Conservation (phyloP, 2,329 filamentous ascomycete species). For the Monosporascus sp. region DNA sequence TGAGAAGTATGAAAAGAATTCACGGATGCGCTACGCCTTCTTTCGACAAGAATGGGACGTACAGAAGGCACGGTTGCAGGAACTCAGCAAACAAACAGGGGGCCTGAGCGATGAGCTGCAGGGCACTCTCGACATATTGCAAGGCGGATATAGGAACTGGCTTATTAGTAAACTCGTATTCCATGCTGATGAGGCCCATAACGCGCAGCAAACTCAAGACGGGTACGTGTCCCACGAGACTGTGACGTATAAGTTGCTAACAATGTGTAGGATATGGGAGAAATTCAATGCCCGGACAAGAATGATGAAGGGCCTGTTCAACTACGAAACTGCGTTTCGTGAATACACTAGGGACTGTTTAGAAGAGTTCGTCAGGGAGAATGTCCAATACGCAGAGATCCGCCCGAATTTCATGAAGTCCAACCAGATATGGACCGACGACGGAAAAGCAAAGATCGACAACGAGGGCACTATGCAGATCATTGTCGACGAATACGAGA, state of each 20-base stretch:
- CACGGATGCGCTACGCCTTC: constrained; percentile 23
- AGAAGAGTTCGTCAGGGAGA: constrained; percentile 49
- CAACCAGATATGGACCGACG: constrained; percentile 46
- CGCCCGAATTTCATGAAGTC: constrained; percentile 53
- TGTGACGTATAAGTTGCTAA: constrained; percentile 5
- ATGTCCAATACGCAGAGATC: constrained; percentile 57
- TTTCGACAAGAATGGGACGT: constrained; percentile 18
- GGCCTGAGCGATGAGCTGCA: background rate
- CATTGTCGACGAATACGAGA: constrained; percentile 42
- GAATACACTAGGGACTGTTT: constrained; percentile 51
- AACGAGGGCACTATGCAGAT: constrained; percentile 48
- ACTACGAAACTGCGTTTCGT: constrained; percentile 51
- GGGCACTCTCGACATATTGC: background rate
- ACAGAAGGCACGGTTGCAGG: background rate
- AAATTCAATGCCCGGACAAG: constrained; percentile 58
- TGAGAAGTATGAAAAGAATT: constrained; percentile 12
- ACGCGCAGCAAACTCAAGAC: constrained; percentile 40
- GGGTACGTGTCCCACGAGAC: constrained; percentile 38
- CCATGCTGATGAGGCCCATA: constrained; percentile 54
- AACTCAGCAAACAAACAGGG: background rate
- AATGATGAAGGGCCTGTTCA: constrained; percentile 56
- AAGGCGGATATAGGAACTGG: constrained; percentile 38
- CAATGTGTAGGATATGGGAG: constrained; percentile 43
- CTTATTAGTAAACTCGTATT: constrained; percentile 59
- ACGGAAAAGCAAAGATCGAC: constrained; percentile 38